A percentile compares a stretch with the other conserved stretches of the same genome.
phyloP scores from a whole-genome alignment of 305 asterid species.

The Euphrasia arctica region DNA sequence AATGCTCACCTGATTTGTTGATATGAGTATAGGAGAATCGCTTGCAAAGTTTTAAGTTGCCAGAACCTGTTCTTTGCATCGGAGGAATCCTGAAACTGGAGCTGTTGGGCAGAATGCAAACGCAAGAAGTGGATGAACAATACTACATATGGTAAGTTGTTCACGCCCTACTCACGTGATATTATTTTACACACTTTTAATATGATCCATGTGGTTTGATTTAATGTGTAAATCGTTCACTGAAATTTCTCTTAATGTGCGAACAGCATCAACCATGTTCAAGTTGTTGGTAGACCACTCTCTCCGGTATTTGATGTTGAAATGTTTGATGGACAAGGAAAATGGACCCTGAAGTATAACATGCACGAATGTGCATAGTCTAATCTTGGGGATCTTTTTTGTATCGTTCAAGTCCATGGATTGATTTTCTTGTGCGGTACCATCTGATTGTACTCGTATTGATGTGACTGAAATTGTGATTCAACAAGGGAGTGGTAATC shows the following conservation, averaged over 20 bases:
- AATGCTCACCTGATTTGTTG: slow-evolving; percentile 11
- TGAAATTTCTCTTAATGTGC: not conserved
- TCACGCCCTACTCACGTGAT: not conserved
- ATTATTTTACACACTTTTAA: not conserved
- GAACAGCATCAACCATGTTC: slow-evolving; percentile 58
- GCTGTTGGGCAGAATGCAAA: slow-evolving; percentile 81
- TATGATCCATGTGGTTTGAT: not conserved
- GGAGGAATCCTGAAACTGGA: slow-evolving; percentile 79
- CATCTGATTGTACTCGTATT: not conserved
- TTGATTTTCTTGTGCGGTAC: not conserved
- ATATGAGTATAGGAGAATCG: slow-evolving; percentile 51
- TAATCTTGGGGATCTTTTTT: not conserved
- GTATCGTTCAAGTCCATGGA: not conserved
- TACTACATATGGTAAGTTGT: slow-evolving; percentile 72
- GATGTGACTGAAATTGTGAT: not conserved
- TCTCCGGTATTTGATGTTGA: slow-evolving; percentile 58
- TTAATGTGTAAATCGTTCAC: not conserved
- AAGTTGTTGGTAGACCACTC: slow-evolving; percentile 59
- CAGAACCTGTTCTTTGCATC: slow-evolving; percentile 68
- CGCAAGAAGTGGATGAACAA: slow-evolving; percentile 64
- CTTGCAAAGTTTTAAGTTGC: slow-evolving; percentile 74
- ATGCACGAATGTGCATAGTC: slow-evolving; percentile 19
- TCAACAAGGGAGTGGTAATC: not conserved
- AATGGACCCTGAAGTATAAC: slow-evolving; percentile 45
- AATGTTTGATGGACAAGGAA: slow-evolving; percentile 42